Percentiles rank a stretch among this genome's conserved stretches.
phyloP scores from a whole-genome alignment of 169 alveolate species.

The Theileria parva region DNA sequence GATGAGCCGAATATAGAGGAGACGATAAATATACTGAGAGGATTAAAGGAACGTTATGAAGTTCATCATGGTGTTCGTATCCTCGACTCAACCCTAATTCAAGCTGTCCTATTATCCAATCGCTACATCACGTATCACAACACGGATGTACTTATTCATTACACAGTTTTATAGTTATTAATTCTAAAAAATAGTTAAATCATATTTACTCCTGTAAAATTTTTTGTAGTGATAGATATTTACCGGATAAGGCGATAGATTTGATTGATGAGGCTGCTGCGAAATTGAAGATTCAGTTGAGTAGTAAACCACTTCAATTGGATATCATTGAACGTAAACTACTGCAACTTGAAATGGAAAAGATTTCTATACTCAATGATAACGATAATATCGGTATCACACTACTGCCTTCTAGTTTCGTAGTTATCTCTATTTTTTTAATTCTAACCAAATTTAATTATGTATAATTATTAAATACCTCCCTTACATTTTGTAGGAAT shows the following conservation, averaged over 20 bases:
- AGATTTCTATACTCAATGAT: slow-evolving; percentile 69
- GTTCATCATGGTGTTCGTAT: slow-evolving; percentile 88
- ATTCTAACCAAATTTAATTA: slow-evolving; percentile 18
- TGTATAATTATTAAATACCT: neutral
- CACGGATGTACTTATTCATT: neutral
- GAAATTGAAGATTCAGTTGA: slow-evolving; percentile 76
- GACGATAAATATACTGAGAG: slow-evolving; percentile 83
- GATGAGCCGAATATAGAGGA: slow-evolving; percentile 83
- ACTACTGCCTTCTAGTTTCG: neutral
- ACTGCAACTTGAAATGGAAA: slow-evolving; percentile 84
- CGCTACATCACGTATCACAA: slow-evolving; percentile 65
- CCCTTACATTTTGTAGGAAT: neutral
- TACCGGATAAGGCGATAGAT: slow-evolving; percentile 87
- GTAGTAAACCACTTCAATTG: slow-evolving; percentile 82
- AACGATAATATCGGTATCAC: slow-evolving; percentile 1
- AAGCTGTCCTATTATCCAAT: slow-evolving; percentile 84
- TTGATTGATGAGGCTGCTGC: slow-evolving; percentile 88
- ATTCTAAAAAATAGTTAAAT: neutral
- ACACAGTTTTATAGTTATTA: neutral
- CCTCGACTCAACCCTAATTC: slow-evolving; percentile 83
- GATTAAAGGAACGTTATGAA: slow-evolving; percentile 83
- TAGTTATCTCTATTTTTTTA: neutral
- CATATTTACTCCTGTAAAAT: neutral
- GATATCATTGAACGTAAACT: slow-evolving; percentile 81
- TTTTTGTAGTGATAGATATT: slow-evolving; percentile 67